phyloP scores from a whole-genome alignment of 805 yeast genomes.

The Saturnispora zaruensis region DNA sequence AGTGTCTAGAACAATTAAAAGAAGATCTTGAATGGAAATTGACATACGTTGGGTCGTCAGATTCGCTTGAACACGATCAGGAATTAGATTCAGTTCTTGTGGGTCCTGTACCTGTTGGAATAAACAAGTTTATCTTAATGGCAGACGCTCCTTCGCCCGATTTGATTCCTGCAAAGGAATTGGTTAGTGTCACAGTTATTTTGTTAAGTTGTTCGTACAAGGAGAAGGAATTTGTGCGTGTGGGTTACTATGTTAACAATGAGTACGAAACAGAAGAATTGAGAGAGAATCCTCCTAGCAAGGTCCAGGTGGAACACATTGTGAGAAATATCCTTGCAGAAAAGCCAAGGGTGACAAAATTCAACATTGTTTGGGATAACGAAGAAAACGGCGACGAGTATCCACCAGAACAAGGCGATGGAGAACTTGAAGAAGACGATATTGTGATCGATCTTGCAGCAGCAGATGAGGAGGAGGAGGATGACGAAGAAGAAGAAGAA shows the following conservation, averaged over 20 bases:
- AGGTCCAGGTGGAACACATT: constrained; percentile 89
- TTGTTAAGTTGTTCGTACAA: constrained; percentile 87
- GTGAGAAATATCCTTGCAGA: constrained; percentile 92
- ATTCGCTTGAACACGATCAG: constrained; percentile 93
- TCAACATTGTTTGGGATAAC: constrained; percentile 95
- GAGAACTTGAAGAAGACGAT: constrained; percentile 44
- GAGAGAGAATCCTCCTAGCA: constrained; percentile 86
- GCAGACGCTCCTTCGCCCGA: constrained; percentile 98
- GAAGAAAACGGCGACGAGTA: constrained; percentile 49
- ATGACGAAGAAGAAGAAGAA: constrained; percentile 31
- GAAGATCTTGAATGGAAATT: constrained; percentile 96
- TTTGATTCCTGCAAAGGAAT: constrained; percentile 88
- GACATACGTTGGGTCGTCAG: constrained; percentile 92
- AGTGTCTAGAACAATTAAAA: constrained; percentile 85
- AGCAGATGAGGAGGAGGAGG: constrained; percentile 33
- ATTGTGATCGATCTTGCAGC: constrained; percentile 39
- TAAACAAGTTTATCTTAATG: constrained; percentile 82
- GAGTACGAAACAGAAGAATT: constrained; percentile 92
- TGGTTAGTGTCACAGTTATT: constrained; percentile 92
- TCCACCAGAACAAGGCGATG: constrained; percentile 74
- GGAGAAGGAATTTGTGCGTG: constrained; percentile 90
- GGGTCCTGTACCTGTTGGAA: constrained; percentile 98
- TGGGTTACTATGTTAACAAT: constrained; percentile 95
- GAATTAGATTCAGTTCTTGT: constrained; percentile 93
- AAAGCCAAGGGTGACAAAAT: constrained; percentile 94